phyloP scores from a whole-genome alignment of 257 asterid genomes.

The Ilex asprella region DNA sequence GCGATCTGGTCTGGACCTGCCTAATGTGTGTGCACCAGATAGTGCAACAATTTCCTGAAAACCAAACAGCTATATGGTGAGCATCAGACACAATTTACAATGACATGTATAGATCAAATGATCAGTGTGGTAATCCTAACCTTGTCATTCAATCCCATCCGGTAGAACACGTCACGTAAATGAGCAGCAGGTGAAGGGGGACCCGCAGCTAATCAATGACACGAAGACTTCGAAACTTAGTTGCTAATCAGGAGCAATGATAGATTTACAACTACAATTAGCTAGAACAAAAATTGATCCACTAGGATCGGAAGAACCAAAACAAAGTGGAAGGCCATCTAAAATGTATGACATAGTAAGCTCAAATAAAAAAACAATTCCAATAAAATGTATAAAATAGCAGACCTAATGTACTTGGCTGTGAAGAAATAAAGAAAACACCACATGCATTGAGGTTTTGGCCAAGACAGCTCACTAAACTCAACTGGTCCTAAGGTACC shows the following conservation, averaged over 20 bases:
- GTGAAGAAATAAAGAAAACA: no score
- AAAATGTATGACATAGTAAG: background rate
- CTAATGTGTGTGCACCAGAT: constrained; percentile 97
- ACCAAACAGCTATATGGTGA: constrained; percentile 12
- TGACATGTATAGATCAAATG: constrained; percentile 9
- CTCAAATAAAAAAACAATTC: no score
- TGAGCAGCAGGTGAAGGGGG: constrained; percentile 97
- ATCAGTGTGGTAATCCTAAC: constrained; percentile 23
- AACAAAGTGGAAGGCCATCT: background rate
- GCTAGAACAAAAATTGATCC: constrained; percentile 7
- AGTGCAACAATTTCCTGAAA: constrained; percentile 96
- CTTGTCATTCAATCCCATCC: constrained; percentile 94
- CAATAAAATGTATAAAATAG: no score
- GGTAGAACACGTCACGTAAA: constrained; percentile 84
- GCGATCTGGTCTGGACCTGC: constrained; percentile 96
- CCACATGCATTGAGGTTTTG: no score
- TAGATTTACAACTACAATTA: constrained; percentile 11
- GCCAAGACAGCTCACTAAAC: no score
- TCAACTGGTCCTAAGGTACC: no score
- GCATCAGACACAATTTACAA: constrained; percentile 1
- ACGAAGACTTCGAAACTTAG: constrained; percentile 3
- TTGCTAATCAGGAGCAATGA: constrained; percentile 1
- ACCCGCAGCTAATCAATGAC: constrained; percentile 71
- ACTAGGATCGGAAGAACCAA: background rate
- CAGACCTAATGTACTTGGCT: no score